Evolutionary conservation across 495 filamentous ascomycete species (phyloP), one percentile per base, ranked within the genome.

Genomic region (Pseudevernia furfuracea): DNA sequence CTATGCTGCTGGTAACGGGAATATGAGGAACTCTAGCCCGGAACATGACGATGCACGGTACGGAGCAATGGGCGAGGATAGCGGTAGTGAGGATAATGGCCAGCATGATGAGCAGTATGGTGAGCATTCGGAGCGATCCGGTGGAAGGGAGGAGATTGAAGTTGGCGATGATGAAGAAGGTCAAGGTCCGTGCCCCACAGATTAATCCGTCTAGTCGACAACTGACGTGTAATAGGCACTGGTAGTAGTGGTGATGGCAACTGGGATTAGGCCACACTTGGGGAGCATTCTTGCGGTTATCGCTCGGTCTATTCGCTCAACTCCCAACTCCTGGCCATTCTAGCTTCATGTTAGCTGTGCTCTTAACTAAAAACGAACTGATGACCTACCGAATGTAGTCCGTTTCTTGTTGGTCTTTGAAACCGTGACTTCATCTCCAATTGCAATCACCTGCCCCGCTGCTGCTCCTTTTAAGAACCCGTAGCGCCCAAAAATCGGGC

Each of bases 401-500:
- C 84, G 74, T 69, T 87, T 82, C 37, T 74, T 69, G 61, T 84
- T 84, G 66, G 78, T 73, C 71, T 77, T 80, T 19, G 78, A 79
- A 37, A 95, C 85, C 41, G 66, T 67, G 23, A 92, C 84, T 71
- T 85, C 81, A 77, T 93, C 89, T 0, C 91, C 91, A 43, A 94
- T 83, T 6, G 73, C 76, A 43, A 93, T 74, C 53, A 34, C 63
- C 63, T 70, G 32, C 57, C 71, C 44, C 25, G 69, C 67, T 17
- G 70, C 73, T 52, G 72, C 71, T 44, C 68, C 62, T 41, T 77
- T 73, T 52, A 88, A 71, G 71, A 92, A 95, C 7, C 79, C 85
- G 77, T 95, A 96, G 55, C 91, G 78, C 30, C 91, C 91, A 82
- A 93, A 95, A 1, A 94, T 83, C 46, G 91, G 91, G 73, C 82